A percentile compares a stretch with the other conserved stretches of the same genome.
These are phyloP conservation scores for Hymenoscyphus occultus DNA, from an alignment of 2,329 filamentous ascomycete genomes.

Conservation along the genomic window DNA sequence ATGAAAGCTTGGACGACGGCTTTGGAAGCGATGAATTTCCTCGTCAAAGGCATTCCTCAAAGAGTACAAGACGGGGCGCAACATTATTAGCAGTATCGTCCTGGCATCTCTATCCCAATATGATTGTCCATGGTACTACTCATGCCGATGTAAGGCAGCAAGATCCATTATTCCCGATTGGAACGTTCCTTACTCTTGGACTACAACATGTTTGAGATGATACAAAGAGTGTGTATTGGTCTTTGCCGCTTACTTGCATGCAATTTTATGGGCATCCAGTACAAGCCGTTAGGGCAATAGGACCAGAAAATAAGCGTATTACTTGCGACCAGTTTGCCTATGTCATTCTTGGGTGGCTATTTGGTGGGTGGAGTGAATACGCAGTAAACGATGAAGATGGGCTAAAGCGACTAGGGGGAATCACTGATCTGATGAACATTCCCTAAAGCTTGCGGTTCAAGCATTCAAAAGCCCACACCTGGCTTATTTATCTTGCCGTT, in stretches of 20 bases:
- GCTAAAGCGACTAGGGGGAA: not conserved
- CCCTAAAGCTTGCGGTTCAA: not conserved
- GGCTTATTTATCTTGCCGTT: conserved; percentile 5
- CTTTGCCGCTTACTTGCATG: conserved; percentile 12
- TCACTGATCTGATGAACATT: not conserved
- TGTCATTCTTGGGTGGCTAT: conserved; percentile 13
- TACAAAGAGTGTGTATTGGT: conserved; percentile 22
- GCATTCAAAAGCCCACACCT: not conserved
- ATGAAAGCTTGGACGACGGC: conserved; percentile 29
- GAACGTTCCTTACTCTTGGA: conserved; percentile 23
- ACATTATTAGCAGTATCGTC: conserved; percentile 26
- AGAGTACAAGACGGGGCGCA: conserved; percentile 16
- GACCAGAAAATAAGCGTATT: conserved; percentile 1
- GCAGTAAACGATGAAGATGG: conserved; percentile 13
- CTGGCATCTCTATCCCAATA: conserved; percentile 33
- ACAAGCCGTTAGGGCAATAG: not conserved
- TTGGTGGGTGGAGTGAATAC: conserved; percentile 9
- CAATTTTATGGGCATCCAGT: conserved; percentile 22
- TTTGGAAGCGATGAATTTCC: conserved; percentile 24
- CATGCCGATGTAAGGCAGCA: conserved; percentile 21
- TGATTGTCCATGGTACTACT: conserved; percentile 9
- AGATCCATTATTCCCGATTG: conserved; percentile 20
- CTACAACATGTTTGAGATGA: conserved; percentile 13
- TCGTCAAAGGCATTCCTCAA: conserved; percentile 29
- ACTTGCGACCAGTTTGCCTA: conserved; percentile 7